These are phyloP conservation scores for Suhomyces bokatorum DNA, from an alignment of 1,139 yeast species.

Conservation along the genomic window DNA sequence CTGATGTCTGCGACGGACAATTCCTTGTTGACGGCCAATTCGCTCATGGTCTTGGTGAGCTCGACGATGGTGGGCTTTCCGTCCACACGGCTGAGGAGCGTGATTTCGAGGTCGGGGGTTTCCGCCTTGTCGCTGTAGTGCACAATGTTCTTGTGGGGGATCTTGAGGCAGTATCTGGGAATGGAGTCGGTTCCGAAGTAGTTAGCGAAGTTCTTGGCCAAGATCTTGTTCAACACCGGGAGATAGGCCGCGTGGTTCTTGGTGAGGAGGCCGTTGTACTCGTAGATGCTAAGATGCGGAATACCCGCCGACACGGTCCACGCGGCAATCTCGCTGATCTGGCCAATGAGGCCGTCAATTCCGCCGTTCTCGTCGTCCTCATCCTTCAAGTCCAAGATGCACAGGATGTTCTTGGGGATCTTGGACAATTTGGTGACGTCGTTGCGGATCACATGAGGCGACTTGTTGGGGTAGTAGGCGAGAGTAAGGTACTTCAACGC, in stretches of 20 bases:
- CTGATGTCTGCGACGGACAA: conserved; percentile 68
- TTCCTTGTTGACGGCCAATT: conserved; percentile 63
- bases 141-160: conserved; percentile 61
- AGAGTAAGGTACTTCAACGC: conserved; percentile 60
- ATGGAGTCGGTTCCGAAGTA: conserved; percentile 75
- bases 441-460: conserved; percentile 83
- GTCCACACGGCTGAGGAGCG: conserved; percentile 70
- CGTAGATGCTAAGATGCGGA: conserved; percentile 71
- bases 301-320: conserved; percentile 92
- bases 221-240: conserved; percentile 58
- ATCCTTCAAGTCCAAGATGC: conserved; percentile 67
- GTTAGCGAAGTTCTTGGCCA: conserved; percentile 59
- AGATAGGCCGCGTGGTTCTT: conserved; percentile 42
- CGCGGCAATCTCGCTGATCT: conserved; percentile 73
- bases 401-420: conserved; percentile 75
- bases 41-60: conserved; percentile 82
- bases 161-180: conserved; percentile 59
- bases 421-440: conserved; percentile 74
- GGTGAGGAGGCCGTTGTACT: conserved; percentile 64
- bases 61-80: conserved; percentile 91
- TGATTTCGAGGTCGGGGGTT: conserved; percentile 56
- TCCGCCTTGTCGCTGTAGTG: conserved; percentile 44
- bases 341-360: conserved; percentile 73
- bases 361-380: conserved; percentile 90
- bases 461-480: conserved; percentile 75